Evolutionary conservation across 208 protist species (phyloP).

Genomic region (Trypanosoma melophagium): DNA sequence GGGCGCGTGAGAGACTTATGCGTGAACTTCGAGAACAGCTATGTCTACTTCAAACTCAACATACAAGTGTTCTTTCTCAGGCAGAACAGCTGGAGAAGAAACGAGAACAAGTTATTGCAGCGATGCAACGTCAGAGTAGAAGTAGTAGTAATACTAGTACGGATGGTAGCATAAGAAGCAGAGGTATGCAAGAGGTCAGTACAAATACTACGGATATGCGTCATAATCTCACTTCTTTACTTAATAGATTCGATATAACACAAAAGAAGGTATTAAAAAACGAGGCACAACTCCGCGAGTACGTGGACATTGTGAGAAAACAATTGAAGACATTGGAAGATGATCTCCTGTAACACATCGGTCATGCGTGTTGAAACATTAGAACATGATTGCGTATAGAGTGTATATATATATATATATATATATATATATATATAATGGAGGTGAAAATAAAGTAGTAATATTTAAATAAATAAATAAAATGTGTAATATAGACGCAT

Average conservation of each 20-base stretch:
- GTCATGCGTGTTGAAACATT: background rate
- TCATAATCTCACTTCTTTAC: slow-evolving; percentile 23
- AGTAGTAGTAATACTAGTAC: background rate
- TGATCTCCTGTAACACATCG: slow-evolving; percentile 33
- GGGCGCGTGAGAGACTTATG: slow-evolving; percentile 21
- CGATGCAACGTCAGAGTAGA: slow-evolving; percentile 11
- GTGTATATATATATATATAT: slow-evolving; percentile 11
- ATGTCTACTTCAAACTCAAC: slow-evolving; percentile 29
- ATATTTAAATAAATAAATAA: too few relatives aligned
- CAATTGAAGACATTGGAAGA: slow-evolving; percentile 39
- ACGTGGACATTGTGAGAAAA: slow-evolving; percentile 32
- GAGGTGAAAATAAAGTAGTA: too few relatives aligned
- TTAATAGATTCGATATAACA: slow-evolving; percentile 34
- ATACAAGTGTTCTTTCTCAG: slow-evolving; percentile 25
- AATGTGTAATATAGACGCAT: too few relatives aligned
- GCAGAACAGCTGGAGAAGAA: slow-evolving; percentile 31
- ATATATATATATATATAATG: slow-evolving; percentile 25
- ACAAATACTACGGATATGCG: background rate
- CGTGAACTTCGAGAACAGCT: slow-evolving; percentile 25
- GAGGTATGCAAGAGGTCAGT: background rate
- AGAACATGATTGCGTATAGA: background rate
- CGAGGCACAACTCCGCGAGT: slow-evolving; percentile 20
- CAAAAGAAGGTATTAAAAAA: slow-evolving; percentile 28
- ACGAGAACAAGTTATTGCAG: slow-evolving; percentile 22
- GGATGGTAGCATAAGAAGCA: slow-evolving; percentile 2